These are phyloP conservation scores for Stachybotrys chartarum DNA, from an alignment of 2,329 filamentous ascomycete genomes.

Conservation along the genomic window DNA sequence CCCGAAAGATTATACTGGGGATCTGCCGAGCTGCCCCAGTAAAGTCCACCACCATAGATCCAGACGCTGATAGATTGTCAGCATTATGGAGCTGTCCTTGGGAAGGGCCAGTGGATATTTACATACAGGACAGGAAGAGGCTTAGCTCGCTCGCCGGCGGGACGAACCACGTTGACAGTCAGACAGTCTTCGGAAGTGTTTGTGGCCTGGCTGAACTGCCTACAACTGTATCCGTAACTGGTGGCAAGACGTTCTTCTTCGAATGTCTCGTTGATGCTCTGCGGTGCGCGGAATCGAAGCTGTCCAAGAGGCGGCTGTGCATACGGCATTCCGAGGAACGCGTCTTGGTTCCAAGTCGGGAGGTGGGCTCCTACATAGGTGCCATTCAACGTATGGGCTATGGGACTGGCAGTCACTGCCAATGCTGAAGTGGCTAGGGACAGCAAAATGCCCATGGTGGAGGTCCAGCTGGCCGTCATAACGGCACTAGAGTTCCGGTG, in stretches of 20 bases:
- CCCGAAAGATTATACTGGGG: conserved; percentile 29
- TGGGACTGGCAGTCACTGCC: conserved; percentile 4
- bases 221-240: conserved; percentile 35
- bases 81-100: background rate
- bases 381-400: conserved; percentile 14
- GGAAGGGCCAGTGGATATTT: background rate
- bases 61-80: conserved; percentile 27
- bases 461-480: too few relatives aligned
- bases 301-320: conserved; percentile 28
- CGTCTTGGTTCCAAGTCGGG: conserved; percentile 28
- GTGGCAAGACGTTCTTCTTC: conserved; percentile 29
- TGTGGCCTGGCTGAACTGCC: conserved; percentile 35
- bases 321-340: conserved; percentile 31
- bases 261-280: conserved; percentile 30
- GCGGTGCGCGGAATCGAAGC: conserved; percentile 28
- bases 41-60: conserved; percentile 53
- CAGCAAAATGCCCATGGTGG: background rate
- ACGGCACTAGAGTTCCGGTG: too few relatives aligned
- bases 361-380: conserved; percentile 22
- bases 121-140: conserved; percentile 27
- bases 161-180: conserved; percentile 33
- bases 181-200: conserved; percentile 42
- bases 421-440: background rate
- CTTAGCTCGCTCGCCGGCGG: conserved; percentile 21
- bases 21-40: conserved; percentile 41